Evolutionary conservation across 371 early-diverging fungal species (phyloP), one percentile per base, ranked within the genome.

Genomic region (Caulochytrium protostelioides): DNA sequence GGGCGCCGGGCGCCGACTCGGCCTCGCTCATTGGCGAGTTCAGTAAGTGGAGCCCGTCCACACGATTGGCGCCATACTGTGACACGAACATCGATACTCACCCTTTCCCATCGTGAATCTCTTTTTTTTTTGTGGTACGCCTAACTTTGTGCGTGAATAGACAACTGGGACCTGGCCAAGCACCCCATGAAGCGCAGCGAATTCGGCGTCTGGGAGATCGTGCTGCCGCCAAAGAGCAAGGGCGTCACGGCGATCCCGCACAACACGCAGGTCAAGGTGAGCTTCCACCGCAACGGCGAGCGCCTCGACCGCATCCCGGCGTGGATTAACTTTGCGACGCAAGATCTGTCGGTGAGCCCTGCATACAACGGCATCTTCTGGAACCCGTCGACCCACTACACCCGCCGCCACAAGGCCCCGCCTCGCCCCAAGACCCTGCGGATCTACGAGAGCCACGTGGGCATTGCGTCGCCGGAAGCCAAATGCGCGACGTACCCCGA

Each of bases 381-480:
- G 85, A 73, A 92, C 49, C 94, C 94, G 26, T 62, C 67, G 18
- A 10, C 41, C 16, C 36, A 69, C 20, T 83, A 84, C 49, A 41
- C 38, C 9, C 81, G 79, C 62, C 74, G 74, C 44, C 56, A 86
- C 59, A 51, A 60, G 36, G 37, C 55, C 6, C 83, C 83, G 12
- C 54, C 62, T 17, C 62, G 59, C 23, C 82, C 83, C 1, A 47
- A 44, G 24, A 49, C 55, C 4, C 55, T 84, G 25, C 65, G 77
- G 34, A 76, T 92, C 36, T 92, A 92, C 47, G 94, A 92, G 55
- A 79, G 90, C 4, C 94, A 92, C 47, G 85, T 92, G 9, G 94
- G 94, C 14, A 92, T 92, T 40, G 75, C 85, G 14, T 70, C 82
- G 15, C 60, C 75, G 3, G 87, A 91, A 42, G 68, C 62, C 23